Percentiles rank a stretch among this genome's conserved stretches.
phyloP scores from a whole-genome alignment of 2,329 filamentous ascomycete genomes.

The Coniochaeta sp. region DNA sequence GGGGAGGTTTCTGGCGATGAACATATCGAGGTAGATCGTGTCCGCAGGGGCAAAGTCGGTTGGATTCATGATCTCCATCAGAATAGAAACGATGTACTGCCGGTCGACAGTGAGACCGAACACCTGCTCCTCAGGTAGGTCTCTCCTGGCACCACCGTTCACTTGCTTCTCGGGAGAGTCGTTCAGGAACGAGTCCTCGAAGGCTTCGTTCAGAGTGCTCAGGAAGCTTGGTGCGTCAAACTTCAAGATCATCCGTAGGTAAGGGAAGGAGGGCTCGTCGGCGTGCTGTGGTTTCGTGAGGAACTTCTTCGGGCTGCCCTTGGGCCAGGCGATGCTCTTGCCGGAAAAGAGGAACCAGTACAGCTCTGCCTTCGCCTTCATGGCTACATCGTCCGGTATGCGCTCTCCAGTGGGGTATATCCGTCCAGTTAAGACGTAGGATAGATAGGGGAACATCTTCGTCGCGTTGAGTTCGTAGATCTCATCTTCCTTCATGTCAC shows the following conservation, averaged over 20 bases:
- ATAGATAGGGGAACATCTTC: constrained; percentile 93
- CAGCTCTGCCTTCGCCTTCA: constrained; percentile 74
- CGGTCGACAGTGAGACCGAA: constrained; percentile 71
- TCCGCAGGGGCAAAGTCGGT: constrained; percentile 71
- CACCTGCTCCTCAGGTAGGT: constrained; percentile 58
- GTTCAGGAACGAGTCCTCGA: constrained; percentile 91
- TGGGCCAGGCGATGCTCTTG: constrained; percentile 68
- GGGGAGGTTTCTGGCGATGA: constrained; percentile 88
- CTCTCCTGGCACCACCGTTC: constrained; percentile 43
- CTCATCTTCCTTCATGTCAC: constrained; percentile 51
- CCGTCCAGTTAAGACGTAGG: constrained; percentile 82
- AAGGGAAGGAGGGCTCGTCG: constrained; percentile 72
- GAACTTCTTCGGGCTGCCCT: constrained; percentile 52
- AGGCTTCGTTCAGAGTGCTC: constrained; percentile 93
- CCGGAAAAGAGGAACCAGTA: constrained; percentile 94
- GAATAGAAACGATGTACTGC: constrained; percentile 85
- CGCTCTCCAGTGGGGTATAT: constrained; percentile 81
- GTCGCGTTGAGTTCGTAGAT: constrained; percentile 64
- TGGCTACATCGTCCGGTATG: constrained; percentile 66
- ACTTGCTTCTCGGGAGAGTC: constrained; percentile 59
- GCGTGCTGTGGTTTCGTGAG: constrained; percentile 49
- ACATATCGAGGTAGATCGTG: constrained; percentile 96
- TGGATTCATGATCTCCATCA: constrained; percentile 83
- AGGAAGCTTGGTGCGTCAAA: constrained; percentile 90
- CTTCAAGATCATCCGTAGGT: constrained; percentile 74